phyloP scores from a whole-genome alignment of 176 grass and related monocot species.

The Oryza australiensis region DNA sequence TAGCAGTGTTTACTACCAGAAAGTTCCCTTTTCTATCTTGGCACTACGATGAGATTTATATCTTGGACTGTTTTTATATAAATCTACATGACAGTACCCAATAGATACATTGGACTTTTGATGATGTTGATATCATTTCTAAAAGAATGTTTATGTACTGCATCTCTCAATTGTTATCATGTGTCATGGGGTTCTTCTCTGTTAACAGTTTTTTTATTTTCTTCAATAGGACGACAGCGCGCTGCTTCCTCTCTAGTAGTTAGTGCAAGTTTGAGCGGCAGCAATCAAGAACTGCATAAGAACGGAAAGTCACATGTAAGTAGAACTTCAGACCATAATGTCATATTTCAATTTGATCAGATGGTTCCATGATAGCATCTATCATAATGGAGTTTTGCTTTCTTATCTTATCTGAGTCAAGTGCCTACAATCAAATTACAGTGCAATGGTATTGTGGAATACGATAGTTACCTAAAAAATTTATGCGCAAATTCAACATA shows the following conservation, averaged over 20 bases:
- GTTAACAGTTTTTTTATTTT: neutral
- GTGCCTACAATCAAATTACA: constrained; percentile 2
- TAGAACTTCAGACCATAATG: constrained; percentile 16
- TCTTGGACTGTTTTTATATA: neutral
- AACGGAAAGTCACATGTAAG: constrained; percentile 1
- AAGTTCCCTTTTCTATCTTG: neutral
- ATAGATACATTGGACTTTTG: constrained; percentile 10
- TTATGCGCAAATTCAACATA: constrained; percentile 25
- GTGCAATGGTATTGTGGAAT: neutral
- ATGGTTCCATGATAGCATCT: no score
- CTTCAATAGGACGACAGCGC: constrained; percentile 31
- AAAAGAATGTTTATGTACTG: neutral
- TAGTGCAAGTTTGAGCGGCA: constrained; percentile 18
- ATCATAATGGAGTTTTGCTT: neutral
- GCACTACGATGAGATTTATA: neutral
- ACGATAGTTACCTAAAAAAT: neutral
- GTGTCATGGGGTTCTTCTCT: constrained; percentile 19
- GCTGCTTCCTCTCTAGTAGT: neutral
- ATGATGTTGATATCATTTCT: neutral
- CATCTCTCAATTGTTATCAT: neutral
- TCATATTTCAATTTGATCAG: constrained; percentile 31
- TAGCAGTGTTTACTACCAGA: neutral
- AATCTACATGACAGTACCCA: neutral
- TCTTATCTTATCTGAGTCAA: constrained; percentile 5
- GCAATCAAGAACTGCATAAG: constrained; percentile 23